Evolutionary conservation across 768 basidiomycete species (phyloP).

Genomic region (Panaeolus papilionaceus): DNA sequence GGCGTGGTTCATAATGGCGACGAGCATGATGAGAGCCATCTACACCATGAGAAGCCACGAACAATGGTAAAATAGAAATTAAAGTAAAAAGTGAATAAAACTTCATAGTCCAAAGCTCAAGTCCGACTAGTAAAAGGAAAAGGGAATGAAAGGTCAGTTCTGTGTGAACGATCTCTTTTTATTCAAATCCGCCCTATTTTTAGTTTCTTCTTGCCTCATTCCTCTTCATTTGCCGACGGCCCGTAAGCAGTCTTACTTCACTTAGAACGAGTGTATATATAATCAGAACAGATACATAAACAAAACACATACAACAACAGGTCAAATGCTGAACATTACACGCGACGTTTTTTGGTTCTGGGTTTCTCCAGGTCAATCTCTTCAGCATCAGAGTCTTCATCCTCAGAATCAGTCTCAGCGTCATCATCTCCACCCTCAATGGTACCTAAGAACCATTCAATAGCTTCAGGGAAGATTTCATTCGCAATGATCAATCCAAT

Average conservation of each 20-base stretch:
- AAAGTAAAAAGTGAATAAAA: slow-evolving; percentile 22
- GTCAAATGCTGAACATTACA: slow-evolving; percentile 38
- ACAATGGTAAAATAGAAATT: slow-evolving; percentile 44
- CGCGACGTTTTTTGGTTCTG: slow-evolving; percentile 73
- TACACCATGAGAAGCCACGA: slow-evolving; percentile 45
- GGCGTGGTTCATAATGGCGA: slow-evolving; percentile 34
- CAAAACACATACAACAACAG: slow-evolving; percentile 13
- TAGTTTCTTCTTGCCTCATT: slow-evolving; percentile 1
- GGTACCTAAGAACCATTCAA: slow-evolving; percentile 82
- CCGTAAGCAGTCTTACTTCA: background rate
- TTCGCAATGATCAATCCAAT: slow-evolving; percentile 74
- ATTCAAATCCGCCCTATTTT: background rate
- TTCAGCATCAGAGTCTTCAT: slow-evolving; percentile 79
- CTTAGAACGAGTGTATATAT: background rate
- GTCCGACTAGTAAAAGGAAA: background rate
- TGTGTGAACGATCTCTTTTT: background rate
- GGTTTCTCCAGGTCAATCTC: slow-evolving; percentile 93
- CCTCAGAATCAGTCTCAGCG: slow-evolving; percentile 65
- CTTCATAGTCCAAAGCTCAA: slow-evolving; percentile 38
- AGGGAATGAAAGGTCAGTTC: background rate
- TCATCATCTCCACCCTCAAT: slow-evolving; percentile 64
- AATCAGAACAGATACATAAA: background rate
- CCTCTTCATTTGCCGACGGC: background rate
- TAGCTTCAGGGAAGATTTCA: slow-evolving; percentile 82
- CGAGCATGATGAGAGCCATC: slow-evolving; percentile 29